phyloP scores from a whole-genome alignment of 306 rosid species.

The Quercus suber region DNA sequence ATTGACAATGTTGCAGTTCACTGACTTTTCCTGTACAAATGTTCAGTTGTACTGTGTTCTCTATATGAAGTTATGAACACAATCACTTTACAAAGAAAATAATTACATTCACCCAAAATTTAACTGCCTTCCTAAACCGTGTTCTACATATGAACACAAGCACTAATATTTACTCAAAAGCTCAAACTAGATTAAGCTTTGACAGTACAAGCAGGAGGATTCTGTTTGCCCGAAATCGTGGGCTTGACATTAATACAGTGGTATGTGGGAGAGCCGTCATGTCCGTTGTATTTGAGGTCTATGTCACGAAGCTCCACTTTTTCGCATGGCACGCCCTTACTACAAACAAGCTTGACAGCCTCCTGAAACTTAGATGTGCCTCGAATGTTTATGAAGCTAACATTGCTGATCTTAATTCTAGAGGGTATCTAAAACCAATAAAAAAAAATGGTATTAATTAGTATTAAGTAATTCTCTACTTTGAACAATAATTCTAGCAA shows the following conservation, averaged over 20 bases:
- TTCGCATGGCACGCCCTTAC: slow-evolving; percentile 35
- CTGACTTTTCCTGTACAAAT: no score
- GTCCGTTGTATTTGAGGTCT: slow-evolving; percentile 19
- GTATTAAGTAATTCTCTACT: not conserved
- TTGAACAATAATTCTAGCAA: not conserved
- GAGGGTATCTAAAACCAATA: slow-evolving; percentile 27
- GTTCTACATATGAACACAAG: no score
- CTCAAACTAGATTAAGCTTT: not conserved
- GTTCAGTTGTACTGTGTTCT: no score
- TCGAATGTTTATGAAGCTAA: slow-evolving; percentile 39
- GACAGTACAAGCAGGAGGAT: slow-evolving; percentile 19
- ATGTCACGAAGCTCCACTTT: slow-evolving; percentile 26
- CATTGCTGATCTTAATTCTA: slow-evolving; percentile 40
- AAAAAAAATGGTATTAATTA: not conserved
- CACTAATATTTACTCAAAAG: no score
- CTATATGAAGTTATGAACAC: no score
- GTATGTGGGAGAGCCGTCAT: slow-evolving; percentile 8
- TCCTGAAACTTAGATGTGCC: slow-evolving; percentile 24
- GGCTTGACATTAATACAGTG: slow-evolving; percentile 37
- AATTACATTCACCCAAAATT: no score
- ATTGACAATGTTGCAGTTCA: no score
- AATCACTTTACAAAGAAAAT: no score
- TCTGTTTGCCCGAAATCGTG: slow-evolving; percentile 7
- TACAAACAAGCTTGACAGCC: slow-evolving; percentile 39
- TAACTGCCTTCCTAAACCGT: no score